Evolutionary conservation across 169 alveolate species (phyloP), one percentile per base, ranked within the genome.

Genomic region (Plasmodium vinckei): DNA sequence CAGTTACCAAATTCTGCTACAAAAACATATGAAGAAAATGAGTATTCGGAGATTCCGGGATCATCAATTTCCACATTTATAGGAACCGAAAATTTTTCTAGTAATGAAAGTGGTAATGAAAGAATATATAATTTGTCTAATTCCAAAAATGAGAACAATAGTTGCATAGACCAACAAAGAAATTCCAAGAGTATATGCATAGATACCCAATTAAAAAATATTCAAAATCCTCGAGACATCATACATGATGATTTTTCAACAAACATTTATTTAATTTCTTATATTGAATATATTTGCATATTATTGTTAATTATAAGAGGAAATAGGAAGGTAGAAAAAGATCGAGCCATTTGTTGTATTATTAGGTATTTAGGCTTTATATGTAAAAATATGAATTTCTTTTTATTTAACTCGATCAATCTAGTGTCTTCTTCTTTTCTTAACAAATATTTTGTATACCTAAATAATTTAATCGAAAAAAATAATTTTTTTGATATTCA

Each of bases 361-460:
- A 86, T 86, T 21, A 68, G 91, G 65, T 86, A 71, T 63, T 51
- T 86, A 57, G 91, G 87, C 12, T 86, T 86, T 27, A 86, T 86
- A 25, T 86, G 91, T 73, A 86, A 86, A 86, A 86, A 86, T 9
- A 42, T 86, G 21, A 86, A 86, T 25, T 86, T 86, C n/a, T 86
- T 70, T 70, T 59, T 86, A 47, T 86, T 86, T 53, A 86, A 86
- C 27, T 59, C 72, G n/a, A 70, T 86, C 17, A 86, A 64, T 60
- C 25, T 60, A 42, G 33, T 86, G 9, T 73, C 91, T 9, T 57
- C 91, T 1, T 69, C 86, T 1, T 86, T 86, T 61, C 73, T 86
- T 10, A 13, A 39, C 10, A 86, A 71, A 53, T 86, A 86, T 70
- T 86, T 69, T 51, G 21, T 86, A 9, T 86, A 86, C 49, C 63